Evolutionary conservation across 345 rosid species (phyloP), one percentile per base, ranked within the genome.

Genomic region (Eucalyptus lansdowneana): DNA sequence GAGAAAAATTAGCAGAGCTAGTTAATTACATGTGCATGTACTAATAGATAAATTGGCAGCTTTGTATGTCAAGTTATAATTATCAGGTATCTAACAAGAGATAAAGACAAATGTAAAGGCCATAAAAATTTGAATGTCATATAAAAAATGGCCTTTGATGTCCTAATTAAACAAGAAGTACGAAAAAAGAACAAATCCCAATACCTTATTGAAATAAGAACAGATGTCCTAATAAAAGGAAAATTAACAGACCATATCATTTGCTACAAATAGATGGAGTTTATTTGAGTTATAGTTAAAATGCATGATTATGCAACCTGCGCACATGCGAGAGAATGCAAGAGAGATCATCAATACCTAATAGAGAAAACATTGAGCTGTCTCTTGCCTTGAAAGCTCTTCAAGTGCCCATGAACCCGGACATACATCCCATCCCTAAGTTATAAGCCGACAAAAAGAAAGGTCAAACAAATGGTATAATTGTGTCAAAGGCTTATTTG

Each of bases 381-480:
- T 90, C 95, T 95, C 90, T 94, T 96, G 56, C 95, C 96, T 88
- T 95, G 98, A 88, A 98, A 91, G 89, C 93, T 93, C 93, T 96
- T 96, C 80, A 98, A 89, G 91, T 94, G 97, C 89, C 99, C 99
- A 90, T 94, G 94, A 83, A 98, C 94, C 89, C 98, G 96, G 90
- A 96, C 99, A 93, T 98, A 98, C 92, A 92, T 95, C 87, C 98
- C 99, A 86, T 93, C 90, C 95, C 99, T 97, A 90, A 45, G n/a
- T 53, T 53, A 19, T 49, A 62, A 80, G 50, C 86, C 49, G 3
- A 47, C 47, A 60, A 87, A 56, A 87, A 50, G 56, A 54, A 80
- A 14, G 13, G 58, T 27, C 56, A 87, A n/a, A 31, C 14, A 40
- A 86, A 86, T 34, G 11, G 29, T 34, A 34, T 3, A 86, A 37